Evolutionary conservation across 768 basidiomycete species (phyloP).

Genomic region (Phylloporus scabripes): DNA sequence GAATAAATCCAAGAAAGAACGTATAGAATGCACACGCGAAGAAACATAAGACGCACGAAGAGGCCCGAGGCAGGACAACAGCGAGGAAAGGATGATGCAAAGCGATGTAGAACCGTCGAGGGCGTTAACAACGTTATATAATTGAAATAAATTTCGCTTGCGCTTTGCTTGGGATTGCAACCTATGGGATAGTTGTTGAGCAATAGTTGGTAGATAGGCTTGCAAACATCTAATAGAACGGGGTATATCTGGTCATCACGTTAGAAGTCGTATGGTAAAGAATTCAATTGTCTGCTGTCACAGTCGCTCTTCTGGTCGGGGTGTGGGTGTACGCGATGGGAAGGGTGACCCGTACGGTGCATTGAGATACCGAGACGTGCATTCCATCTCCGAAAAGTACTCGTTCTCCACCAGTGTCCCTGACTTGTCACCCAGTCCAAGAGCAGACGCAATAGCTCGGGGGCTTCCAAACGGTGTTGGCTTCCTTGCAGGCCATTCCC

Average conservation of each 20-base stretch:
- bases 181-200: conserved; percentile 22
- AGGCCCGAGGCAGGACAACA: conserved; percentile 12
- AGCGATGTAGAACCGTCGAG: conserved; percentile 22
- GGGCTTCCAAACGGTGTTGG: conserved; percentile 48
- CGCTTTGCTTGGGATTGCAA: conserved; percentile 27
- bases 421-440: conserved; percentile 36
- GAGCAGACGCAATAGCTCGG: conserved; percentile 44
- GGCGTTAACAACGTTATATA: conserved; percentile 32
- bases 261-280: conserved; percentile 32
- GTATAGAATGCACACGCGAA: conserved; percentile 13
- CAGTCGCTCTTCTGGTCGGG: conserved; percentile 31
- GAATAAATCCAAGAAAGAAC: conserved; percentile 23
- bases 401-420: conserved; percentile 24
- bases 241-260: conserved; percentile 31
- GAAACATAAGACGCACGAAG: conserved; percentile 17
- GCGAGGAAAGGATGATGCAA: conserved; percentile 19
- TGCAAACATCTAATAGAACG: conserved; percentile 31
- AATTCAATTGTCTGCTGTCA: conserved; percentile 22
- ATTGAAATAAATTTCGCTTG: conserved; percentile 32
- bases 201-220: conserved; percentile 30
- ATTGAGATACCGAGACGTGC: conserved; percentile 42
- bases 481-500: conserved; percentile 47
- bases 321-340: conserved; percentile 46
- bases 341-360: conserved; percentile 48
- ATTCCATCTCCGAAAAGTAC: conserved; percentile 37